Base-by-base conservation (phyloP, 2,329 filamentous ascomycete species). In the Trichoderma sp. region DNA sequence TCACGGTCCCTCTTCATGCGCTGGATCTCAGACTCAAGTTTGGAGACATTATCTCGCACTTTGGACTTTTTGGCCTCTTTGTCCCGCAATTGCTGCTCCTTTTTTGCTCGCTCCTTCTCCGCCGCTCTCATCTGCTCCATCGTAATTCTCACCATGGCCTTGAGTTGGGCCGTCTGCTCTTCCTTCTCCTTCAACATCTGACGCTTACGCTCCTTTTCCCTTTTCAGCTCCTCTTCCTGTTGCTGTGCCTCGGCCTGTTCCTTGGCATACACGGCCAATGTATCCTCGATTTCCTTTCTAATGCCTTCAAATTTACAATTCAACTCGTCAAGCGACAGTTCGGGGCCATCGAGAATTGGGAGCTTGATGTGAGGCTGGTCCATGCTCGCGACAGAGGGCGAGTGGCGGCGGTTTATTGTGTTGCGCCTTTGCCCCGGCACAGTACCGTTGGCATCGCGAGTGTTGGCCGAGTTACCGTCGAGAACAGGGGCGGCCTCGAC, bases 141-240 rank as follows among this genome's bases (percentile, higher is more conserved):
- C 6, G 95, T 89, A 59, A 88, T 89, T 67, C 93, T 91, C 68
- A 97, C 91, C 78, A 95, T 91, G 73, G 92, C 92, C 77, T 92
- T 93, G 68, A 98, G 82, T 78, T 94, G 94, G 58, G 93, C 91
- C 63, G 94, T 98, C 65, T 91, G 92, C 77, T 97, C 94, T 74
- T 98, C 95, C 80, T 97, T 97, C 78, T 97, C 93, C 79, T 93
- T 96, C 68, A 96, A 85, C 23, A 91, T 87, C 73, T 91, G 91
- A 76, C 88, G 91, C 79, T 97, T 90, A 65, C 91, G 88, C 75
- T 97, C 93, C 72, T 93, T 92, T 76, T 97, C 93, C 72, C 90
- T 90, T 69, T 91, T 89, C 36, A 97, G 79, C 58, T 93, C 89
- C 50, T 89, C 87, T 74, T 93, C 83, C 67, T 88, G 82, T n/a